Conservation (phyloP, 495 filamentous ascomycete genomes). For the Cercophora scortea region DNA sequence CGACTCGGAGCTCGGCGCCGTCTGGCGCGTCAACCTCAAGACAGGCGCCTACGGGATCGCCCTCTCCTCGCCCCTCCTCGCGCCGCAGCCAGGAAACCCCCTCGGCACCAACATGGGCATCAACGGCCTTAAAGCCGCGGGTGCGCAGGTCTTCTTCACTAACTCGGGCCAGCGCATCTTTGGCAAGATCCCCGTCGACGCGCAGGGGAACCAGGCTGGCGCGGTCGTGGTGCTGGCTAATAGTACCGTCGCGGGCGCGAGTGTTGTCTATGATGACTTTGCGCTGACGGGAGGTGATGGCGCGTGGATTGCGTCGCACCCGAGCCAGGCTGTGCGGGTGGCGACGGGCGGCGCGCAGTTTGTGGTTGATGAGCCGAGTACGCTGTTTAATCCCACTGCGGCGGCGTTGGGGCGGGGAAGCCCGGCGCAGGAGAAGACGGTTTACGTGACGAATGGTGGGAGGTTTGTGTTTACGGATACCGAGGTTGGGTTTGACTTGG, state of each 20-base stretch:
- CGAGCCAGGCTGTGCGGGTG: slow-evolving; percentile 7
- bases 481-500: slow-evolving; percentile 3
- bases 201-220: slow-evolving; percentile 14
- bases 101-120: slow-evolving; percentile 27
- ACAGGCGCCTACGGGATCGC: slow-evolving; percentile 15
- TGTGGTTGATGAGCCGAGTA: slow-evolving; percentile 4
- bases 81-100: slow-evolving; percentile 5
- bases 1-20: slow-evolving; percentile 28
- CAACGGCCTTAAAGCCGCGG: slow-evolving; percentile 31
- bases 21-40: slow-evolving; percentile 23
- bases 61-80: slow-evolving; percentile 9
- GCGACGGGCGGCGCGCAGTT: neutral
- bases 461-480: slow-evolving; percentile 4
- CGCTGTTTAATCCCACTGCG: slow-evolving; percentile 11
- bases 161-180: slow-evolving; percentile 31
- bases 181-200: slow-evolving; percentile 20
- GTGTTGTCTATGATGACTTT: slow-evolving; percentile 15
- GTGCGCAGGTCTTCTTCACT: slow-evolving; percentile 31
- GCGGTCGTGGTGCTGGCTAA: slow-evolving; percentile 6
- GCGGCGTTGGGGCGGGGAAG: slow-evolving; percentile 12
- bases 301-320: slow-evolving; percentile 11
- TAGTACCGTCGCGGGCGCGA: slow-evolving; percentile 1
- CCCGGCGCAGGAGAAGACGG: slow-evolving; percentile 5
- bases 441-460: slow-evolving; percentile 13
- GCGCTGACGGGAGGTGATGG: neutral